phyloP scores from a whole-genome alignment of 2,329 filamentous ascomycete genomes.

The Penicillium sp. region DNA sequence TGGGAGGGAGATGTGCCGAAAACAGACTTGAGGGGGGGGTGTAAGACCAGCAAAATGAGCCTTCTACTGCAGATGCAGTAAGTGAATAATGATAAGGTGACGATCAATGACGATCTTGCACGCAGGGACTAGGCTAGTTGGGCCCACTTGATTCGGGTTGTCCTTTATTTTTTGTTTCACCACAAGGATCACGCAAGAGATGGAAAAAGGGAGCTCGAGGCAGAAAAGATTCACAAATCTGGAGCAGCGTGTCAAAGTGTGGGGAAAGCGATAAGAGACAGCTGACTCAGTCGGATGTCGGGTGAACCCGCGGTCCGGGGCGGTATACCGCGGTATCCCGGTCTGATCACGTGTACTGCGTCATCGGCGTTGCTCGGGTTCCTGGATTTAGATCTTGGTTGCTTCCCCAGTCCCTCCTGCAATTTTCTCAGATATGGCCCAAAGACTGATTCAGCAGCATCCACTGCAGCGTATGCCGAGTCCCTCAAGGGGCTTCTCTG shows the following conservation, averaged over 20 bases:
- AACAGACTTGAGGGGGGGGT: slow-evolving; percentile 6
- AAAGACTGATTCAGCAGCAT: slow-evolving; percentile 33
- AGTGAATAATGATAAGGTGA: slow-evolving; percentile 4
- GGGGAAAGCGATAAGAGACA: slow-evolving; percentile 24
- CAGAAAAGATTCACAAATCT: slow-evolving; percentile 9
- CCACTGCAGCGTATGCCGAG: slow-evolving; percentile 45
- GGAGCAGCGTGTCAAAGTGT: slow-evolving; percentile 19
- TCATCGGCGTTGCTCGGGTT: slow-evolving; percentile 10
- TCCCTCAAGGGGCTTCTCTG: slow-evolving; percentile 44
- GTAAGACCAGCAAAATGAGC: slow-evolving; percentile 12
- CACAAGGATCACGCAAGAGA: not conserved
- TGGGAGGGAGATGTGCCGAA: slow-evolving; percentile 25
- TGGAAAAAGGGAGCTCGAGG: not conserved
- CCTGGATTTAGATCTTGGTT: slow-evolving; percentile 1
- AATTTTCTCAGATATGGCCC: slow-evolving; percentile 14
- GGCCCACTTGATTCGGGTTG: slow-evolving; percentile 3
- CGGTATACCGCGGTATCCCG: slow-evolving; percentile 18
- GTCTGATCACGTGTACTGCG: slow-evolving; percentile 14
- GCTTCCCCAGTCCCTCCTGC: not conserved
- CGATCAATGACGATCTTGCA: slow-evolving; percentile 8
- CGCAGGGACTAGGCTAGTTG: not conserved
- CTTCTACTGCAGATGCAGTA: slow-evolving; percentile 8
- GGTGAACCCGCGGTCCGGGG: slow-evolving; percentile 8
- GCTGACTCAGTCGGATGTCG: slow-evolving; percentile 19
- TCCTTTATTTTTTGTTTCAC: not conserved